Conservation (phyloP, 257 asterid species). For the Mentha longifolia region DNA sequence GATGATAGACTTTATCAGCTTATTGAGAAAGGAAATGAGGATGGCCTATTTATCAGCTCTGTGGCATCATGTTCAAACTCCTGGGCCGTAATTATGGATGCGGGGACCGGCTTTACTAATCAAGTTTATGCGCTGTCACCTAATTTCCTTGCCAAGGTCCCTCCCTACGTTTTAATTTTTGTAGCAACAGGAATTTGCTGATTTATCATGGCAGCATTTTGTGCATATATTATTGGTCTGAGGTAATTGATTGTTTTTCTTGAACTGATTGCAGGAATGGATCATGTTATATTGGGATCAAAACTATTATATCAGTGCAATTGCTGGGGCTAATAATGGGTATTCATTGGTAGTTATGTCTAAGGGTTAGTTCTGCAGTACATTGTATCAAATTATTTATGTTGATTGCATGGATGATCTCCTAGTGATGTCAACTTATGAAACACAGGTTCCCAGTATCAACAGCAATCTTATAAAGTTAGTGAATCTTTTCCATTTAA, state of each 20-base stretch:
- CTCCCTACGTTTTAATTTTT: neutral
- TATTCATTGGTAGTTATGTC: conserved; percentile 72
- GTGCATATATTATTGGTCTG: neutral
- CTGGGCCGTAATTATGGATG: conserved; percentile 85
- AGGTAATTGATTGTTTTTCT: neutral
- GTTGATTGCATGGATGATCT: neutral
- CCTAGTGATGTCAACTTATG: neutral
- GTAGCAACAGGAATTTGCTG: neutral
- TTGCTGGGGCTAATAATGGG: conserved; percentile 70
- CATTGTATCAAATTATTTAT: neutral
- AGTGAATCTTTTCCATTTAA: conserved; percentile 65
- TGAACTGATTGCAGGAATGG: conserved; percentile 57
- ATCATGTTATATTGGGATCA: conserved; percentile 72
- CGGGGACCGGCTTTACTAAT: conserved; percentile 67
- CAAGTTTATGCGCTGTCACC: conserved; percentile 73
- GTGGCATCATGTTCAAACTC: conserved; percentile 65
- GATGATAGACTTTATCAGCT: conserved; percentile 65
- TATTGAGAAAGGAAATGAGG: conserved; percentile 70
- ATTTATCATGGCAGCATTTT: neutral
- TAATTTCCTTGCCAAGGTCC: conserved; percentile 66
- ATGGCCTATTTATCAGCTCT: conserved; percentile 65
- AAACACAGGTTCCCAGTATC: conserved; percentile 54
- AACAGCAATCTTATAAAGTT: conserved; percentile 71
- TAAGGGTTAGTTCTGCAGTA: conserved; percentile 52
- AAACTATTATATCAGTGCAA: conserved; percentile 64